Evolutionary conservation across 2,329 filamentous ascomycete genomes (phyloP).

Genomic region (Ophiostoma ulmi): DNA sequence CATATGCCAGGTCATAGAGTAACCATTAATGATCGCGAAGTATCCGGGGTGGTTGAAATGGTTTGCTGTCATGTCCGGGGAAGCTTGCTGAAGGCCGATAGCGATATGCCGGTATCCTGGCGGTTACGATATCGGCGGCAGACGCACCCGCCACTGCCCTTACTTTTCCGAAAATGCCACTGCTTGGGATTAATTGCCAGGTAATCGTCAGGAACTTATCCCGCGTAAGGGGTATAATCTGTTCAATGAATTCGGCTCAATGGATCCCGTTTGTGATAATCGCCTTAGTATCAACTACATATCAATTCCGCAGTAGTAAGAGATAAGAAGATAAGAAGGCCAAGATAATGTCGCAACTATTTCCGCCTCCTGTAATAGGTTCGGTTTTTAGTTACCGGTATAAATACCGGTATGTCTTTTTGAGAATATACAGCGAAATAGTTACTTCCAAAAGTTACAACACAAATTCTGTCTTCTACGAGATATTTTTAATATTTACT

Average conservation of each 20-base stretch:
- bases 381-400: too few relatives aligned
- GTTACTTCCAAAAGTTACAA: too few relatives aligned
- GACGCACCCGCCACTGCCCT: not conserved
- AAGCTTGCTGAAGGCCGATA: not conserved
- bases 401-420: too few relatives aligned
- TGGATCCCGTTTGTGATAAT: not conserved
- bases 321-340: not conserved
- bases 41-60: not conserved
- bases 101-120: not conserved
- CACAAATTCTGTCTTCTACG: too few relatives aligned
- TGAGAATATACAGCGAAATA: too few relatives aligned
- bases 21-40: not conserved
- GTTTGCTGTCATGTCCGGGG: not conserved
- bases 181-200: not conserved
- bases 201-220: not conserved
- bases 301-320: not conserved
- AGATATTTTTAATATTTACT: too few relatives aligned
- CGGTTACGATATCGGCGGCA: not conserved
- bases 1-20: too few relatives aligned
- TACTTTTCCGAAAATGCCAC: not conserved
- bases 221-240: not conserved
- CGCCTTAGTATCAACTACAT: not conserved
- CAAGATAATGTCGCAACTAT: not conserved
- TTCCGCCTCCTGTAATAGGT: not conserved
- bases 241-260: not conserved